A percentile compares a stretch with the other conserved stretches of the same genome.
Evolutionary conservation across 192 early-diverging fungal genomes (phyloP).

Genomic region (Backusella australiensis): DNA sequence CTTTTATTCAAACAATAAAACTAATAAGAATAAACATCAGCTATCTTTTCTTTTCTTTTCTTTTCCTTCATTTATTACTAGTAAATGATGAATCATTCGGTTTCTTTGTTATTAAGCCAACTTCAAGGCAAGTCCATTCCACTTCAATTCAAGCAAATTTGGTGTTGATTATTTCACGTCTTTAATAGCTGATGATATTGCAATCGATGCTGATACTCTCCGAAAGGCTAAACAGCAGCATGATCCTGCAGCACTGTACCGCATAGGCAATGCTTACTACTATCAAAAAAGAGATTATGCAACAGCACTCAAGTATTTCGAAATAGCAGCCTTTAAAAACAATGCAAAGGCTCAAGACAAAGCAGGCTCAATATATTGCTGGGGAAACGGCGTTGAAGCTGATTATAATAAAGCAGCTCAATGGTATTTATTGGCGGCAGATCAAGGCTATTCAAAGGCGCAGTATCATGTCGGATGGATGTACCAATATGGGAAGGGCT

Average conservation of each 20-base stretch:
- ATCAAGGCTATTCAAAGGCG: conserved; percentile 9
- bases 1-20: not conserved
- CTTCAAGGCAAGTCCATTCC: not conserved
- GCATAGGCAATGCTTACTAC: not conserved
- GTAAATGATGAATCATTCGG: not conserved
- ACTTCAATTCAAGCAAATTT: not conserved
- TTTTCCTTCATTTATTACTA: not conserved
- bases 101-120: not conserved
- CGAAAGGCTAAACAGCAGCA: not conserved
- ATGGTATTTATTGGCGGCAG: not conserved
- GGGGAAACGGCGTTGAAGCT: not conserved
- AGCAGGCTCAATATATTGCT: not conserved
- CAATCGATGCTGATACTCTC: not conserved
- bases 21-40: not conserved
- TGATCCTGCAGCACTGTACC: not conserved
- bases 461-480: conserved; percentile 9
- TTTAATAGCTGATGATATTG: not conserved
- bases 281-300: not conserved
- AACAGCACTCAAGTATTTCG: not conserved
- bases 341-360: not conserved
- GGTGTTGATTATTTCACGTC: not conserved
- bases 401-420: not conserved
- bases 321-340: not conserved
- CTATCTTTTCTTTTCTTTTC: not conserved
- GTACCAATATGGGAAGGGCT: not conserved